Evolutionary conservation across 331 rosid genomes (phyloP).

Genomic region (Quercus lobata): DNA sequence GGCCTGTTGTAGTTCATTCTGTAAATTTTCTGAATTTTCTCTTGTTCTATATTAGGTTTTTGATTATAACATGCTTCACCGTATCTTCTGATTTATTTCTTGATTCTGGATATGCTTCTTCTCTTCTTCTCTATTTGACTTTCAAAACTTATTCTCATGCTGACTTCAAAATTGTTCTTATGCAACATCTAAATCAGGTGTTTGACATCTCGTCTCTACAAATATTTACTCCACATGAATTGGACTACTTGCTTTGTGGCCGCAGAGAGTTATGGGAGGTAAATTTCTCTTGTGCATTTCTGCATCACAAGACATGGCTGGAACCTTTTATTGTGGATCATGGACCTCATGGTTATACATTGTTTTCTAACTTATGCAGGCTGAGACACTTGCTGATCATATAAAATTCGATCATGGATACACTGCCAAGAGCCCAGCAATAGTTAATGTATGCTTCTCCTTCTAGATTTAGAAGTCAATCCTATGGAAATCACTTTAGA

Average conservation of each 20-base stretch:
- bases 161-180: neutral
- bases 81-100: neutral
- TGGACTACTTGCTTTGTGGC: conserved; percentile 94
- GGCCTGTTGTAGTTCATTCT: neutral
- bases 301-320: neutral
- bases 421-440: conserved; percentile 94
- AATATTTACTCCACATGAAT: conserved; percentile 82
- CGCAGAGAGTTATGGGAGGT: conserved; percentile 99
- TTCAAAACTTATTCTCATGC: neutral
- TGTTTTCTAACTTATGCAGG: conserved; percentile 43
- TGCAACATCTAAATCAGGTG: conserved; percentile 47
- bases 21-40: neutral
- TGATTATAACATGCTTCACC: neutral
- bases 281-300: neutral
- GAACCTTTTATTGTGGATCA: neutral
- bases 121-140: neutral
- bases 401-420: conserved; percentile 98
- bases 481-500: conserved; percentile 7
- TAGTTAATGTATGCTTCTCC: conserved; percentile 66
- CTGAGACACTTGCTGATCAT: conserved; percentile 88
- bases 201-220: conserved; percentile 82
- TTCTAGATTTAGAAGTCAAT: neutral
- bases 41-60: neutral
- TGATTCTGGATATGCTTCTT: neutral
- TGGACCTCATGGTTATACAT: neutral